A percentile compares a stretch with the other conserved stretches of the same genome.
phyloP scores from a whole-genome alignment of 202 grass and related monocot species.

The Sporobolus alterniflorus region DNA sequence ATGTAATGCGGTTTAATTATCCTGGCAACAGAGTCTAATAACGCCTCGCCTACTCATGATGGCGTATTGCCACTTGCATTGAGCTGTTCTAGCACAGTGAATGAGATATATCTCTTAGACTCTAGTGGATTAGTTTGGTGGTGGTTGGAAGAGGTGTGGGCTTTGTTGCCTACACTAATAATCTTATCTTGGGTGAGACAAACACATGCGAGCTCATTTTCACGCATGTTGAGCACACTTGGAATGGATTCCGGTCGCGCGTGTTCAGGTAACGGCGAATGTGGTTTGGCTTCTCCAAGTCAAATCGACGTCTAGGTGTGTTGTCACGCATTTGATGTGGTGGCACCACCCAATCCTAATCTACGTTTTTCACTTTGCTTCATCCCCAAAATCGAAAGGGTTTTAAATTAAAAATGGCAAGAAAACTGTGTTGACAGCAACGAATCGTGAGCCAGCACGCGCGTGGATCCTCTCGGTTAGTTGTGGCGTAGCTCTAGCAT shows the following conservation, averaged over 20 bases:
- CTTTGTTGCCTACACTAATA: no score
- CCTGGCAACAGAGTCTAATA: not conserved
- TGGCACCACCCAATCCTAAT: not conserved
- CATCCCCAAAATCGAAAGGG: not conserved
- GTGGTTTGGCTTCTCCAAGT: not conserved
- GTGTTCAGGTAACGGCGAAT: not conserved
- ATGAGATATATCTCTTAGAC: not conserved
- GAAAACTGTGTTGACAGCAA: no score
- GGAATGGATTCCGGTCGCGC: no score
- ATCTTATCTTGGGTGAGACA: not conserved
- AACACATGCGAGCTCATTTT: constrained; percentile 13
- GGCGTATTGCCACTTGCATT: no score
- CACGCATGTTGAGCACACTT: not conserved
- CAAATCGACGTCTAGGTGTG: not conserved
- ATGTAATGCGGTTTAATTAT: no score
- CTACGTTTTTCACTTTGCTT: not conserved
- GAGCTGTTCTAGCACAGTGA: constrained; percentile 22
- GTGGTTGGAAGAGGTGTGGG: not conserved
- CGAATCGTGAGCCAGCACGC: not conserved
- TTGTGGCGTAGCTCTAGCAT: not conserved
- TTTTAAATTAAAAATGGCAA: no score
- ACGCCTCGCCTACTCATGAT: not conserved
- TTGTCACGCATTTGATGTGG: not conserved
- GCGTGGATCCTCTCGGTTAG: not conserved
- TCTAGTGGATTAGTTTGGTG: constrained; percentile 17